A percentile compares a stretch with the other conserved stretches of the same genome.
Conservation (phyloP, 345 rosid genomes). For the Mercurialis annua region DNA sequence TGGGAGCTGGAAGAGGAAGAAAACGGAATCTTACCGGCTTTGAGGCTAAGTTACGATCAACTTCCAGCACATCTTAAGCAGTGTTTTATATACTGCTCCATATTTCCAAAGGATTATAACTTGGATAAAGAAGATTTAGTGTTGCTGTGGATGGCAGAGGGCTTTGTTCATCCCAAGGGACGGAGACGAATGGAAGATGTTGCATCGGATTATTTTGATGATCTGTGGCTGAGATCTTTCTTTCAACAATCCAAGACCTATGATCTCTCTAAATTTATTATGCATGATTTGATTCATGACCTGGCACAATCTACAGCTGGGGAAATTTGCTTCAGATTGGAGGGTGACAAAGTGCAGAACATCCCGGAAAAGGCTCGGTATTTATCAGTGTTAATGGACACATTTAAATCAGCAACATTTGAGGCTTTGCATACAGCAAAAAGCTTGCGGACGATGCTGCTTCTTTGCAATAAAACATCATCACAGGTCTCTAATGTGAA, state of each 20-base stretch:
- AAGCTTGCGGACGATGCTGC: slow-evolving; percentile 20
- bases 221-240: slow-evolving; percentile 16
- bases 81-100: slow-evolving; percentile 15
- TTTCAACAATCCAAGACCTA: slow-evolving; percentile 13
- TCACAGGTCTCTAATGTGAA: background rate
- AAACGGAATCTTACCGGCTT: slow-evolving; percentile 15
- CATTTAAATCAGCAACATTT: slow-evolving; percentile 3
- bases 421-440: slow-evolving; percentile 4
- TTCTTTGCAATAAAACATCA: slow-evolving; percentile 2
- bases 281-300: slow-evolving; percentile 26
- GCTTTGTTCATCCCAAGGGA: slow-evolving; percentile 11
- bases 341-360: background rate
- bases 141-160: slow-evolving; percentile 21
- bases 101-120: slow-evolving; percentile 13
- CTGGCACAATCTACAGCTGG: slow-evolving; percentile 16
- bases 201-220: slow-evolving; percentile 16
- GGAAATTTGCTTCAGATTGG: slow-evolving; percentile 13
- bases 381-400: slow-evolving; percentile 13
- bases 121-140: slow-evolving; percentile 2
- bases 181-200: slow-evolving; percentile 7
- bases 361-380: slow-evolving; percentile 8
- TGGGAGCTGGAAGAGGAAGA: slow-evolving; percentile 17
- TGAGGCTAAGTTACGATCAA: slow-evolving; percentile 18
- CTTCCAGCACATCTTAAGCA: slow-evolving; percentile 19
- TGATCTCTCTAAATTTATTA: slow-evolving; percentile 2